Base-by-base conservation (phyloP, 2,329 filamentous ascomycete genomes). In the Colletotrichum liriopes region DNA sequence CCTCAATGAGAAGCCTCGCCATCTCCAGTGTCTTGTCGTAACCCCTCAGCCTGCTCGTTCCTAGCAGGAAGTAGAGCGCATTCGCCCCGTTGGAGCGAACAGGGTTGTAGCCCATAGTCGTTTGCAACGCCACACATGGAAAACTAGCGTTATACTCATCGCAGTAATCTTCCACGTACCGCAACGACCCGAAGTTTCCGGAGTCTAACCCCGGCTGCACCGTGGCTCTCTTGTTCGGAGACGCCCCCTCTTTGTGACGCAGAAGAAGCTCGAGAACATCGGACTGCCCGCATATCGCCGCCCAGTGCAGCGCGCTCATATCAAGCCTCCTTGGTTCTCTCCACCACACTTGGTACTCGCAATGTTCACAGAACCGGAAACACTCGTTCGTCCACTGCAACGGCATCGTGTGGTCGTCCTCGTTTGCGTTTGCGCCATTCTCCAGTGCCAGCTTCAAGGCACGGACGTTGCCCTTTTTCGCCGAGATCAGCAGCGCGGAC, bases 361-460 rank as follows among this genome's bases (percentile, higher is more conserved):
- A 72, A 43, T 65, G 55, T 26, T 60, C 60, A 37, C 70, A 72
- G 32, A 60, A 23, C 37, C 70, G 70, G 32, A 72, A 72, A 20
- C 70, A 72, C 52, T 72, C 70, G 32, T 72, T 72, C 4, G 70
- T 72, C 70, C 70, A 72, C 59, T 72, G 70, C 32, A 72, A 37
- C 29, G 70, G 70, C 70, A 72, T 72, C 4, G 70, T 72, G 54
- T 72, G 54, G 65, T 82, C 82, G 14, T 76, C 75, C 14, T 77
- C 77, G 70, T 80, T 78, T 9, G 79, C 77, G 29, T 81, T 75
- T 5, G 82, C 82, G 12, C 82, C 81, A 23, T 75, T 74, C 16
- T 79, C 75, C 5, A 84, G 76, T 6, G 84, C 77, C 11, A 81
- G 69, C 58, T 77, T 20, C 39, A 70, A 18, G 6, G 65, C 70